Percentiles rank a stretch among this genome's conserved stretches.
Conservation (phyloP, 805 yeast genomes). For the Isabelozyma rhagii region DNA sequence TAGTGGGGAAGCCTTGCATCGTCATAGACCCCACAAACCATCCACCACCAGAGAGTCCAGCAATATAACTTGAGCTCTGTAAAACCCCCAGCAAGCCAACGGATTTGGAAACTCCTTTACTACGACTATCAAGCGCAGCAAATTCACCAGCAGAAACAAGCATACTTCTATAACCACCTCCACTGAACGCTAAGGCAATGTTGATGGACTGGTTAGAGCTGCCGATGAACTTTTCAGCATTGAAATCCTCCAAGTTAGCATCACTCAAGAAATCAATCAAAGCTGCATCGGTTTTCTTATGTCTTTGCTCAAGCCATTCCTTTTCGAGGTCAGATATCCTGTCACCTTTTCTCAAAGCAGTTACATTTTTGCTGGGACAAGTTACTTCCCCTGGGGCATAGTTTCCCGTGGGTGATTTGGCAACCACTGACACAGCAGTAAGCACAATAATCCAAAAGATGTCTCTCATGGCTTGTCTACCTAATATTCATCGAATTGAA, state of each 20-base stretch:
- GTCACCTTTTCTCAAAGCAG: constrained; percentile 20
- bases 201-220: constrained; percentile 9
- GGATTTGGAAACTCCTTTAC: constrained; percentile 43
- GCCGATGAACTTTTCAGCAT: constrained; percentile 17
- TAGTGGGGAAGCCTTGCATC: constrained; percentile 69
- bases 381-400: constrained; percentile 29
- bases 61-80: constrained; percentile 65
- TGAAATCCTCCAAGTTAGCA: constrained; percentile 18
- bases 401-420: constrained; percentile 18
- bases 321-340: constrained; percentile 20
- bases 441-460: not conserved
- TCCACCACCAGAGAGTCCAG: constrained; percentile 82
- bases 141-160: constrained; percentile 80
- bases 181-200: constrained; percentile 37
- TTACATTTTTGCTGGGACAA: constrained; percentile 19
- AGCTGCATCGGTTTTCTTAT: constrained; percentile 19
- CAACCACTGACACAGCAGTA: constrained; percentile 1
- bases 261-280: constrained; percentile 17
- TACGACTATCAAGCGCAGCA: constrained; percentile 74
- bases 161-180: constrained; percentile 47
- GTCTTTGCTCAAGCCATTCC: constrained; percentile 22
- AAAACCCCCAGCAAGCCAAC: constrained; percentile 71
- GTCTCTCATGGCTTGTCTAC: not conserved
- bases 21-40: constrained; percentile 75
- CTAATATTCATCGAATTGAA: no score